Percentiles rank a stretch among this genome's conserved stretches.
These are phyloP conservation scores for Luvunga scandens DNA, from an alignment of 345 rosid genomes.

Conservation along the genomic window DNA sequence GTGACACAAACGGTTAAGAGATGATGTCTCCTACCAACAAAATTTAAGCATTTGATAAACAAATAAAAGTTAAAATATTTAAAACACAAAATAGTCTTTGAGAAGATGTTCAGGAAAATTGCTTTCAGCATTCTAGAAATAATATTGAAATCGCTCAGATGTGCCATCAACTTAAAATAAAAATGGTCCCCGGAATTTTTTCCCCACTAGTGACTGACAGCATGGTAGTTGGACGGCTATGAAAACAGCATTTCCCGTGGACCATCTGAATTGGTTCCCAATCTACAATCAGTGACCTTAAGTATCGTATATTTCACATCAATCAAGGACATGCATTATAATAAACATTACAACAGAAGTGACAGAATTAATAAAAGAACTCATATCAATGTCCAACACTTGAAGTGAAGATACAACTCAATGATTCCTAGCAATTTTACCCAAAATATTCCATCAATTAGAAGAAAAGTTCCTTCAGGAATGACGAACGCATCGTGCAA, in stretches of 20 bases:
- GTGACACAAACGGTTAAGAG: neutral
- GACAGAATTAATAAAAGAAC: constrained; percentile 3
- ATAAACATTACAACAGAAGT: neutral
- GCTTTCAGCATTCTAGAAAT: neutral
- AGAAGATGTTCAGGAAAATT: neutral
- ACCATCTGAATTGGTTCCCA: constrained; percentile 8
- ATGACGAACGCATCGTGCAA: neutral
- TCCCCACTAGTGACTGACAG: neutral
- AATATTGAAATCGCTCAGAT: constrained; percentile 1
- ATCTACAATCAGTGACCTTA: neutral
- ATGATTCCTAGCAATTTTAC: neutral
- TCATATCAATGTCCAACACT: neutral
- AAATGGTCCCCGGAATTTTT: constrained; percentile 1
- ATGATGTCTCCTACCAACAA: neutral
- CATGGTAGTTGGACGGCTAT: neutral
- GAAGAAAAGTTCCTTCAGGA: neutral
- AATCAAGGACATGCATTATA: neutral
- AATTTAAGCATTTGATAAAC: neutral
- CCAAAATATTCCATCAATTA: neutral
- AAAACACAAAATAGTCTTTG: neutral
- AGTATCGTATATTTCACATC: neutral
- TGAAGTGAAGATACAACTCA: neutral
- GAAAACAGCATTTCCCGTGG: constrained; percentile 11
- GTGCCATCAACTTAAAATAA: neutral
- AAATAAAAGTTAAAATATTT: constrained; percentile 1